Evolutionary conservation across 805 yeast species (phyloP).

Genomic region (Clavispora vitiphila): DNA sequence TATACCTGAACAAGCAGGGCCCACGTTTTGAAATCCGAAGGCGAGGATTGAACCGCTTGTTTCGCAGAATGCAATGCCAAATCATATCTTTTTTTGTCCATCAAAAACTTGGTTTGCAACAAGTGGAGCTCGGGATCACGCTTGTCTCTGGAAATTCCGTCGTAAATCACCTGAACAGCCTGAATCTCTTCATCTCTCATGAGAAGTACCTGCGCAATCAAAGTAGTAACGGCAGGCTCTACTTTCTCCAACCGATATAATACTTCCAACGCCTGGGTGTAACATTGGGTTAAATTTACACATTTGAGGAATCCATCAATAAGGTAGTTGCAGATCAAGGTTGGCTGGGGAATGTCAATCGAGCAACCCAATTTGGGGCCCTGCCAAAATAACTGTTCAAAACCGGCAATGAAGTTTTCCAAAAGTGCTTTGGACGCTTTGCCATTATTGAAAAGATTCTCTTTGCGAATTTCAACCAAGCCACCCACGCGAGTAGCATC

Average conservation of each 20-base stretch:
- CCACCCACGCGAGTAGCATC: slow-evolving; percentile 49
- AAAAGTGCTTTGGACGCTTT: slow-evolving; percentile 40
- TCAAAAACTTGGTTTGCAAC: slow-evolving; percentile 55
- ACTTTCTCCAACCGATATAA: slow-evolving; percentile 45
- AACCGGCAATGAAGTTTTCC: slow-evolving; percentile 52
- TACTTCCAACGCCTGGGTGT: slow-evolving; percentile 54
- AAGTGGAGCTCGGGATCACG: slow-evolving; percentile 52
- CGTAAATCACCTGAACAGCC: slow-evolving; percentile 49
- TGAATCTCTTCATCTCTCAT: slow-evolving; percentile 55
- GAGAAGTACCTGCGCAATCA: slow-evolving; percentile 50
- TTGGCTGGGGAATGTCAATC: slow-evolving; percentile 66
- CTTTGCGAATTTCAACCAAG: slow-evolving; percentile 77
- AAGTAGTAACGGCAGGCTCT: slow-evolving; percentile 55
- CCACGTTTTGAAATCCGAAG: slow-evolving; percentile 77
- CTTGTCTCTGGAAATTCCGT: slow-evolving; percentile 45
- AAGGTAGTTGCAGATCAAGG: slow-evolving; percentile 58
- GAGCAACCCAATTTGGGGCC: slow-evolving; percentile 65
- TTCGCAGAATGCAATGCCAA: slow-evolving; percentile 56
- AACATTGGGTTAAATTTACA: slow-evolving; percentile 61
- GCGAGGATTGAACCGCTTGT: slow-evolving; percentile 64
- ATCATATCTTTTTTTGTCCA: slow-evolving; percentile 47
- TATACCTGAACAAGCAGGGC: slow-evolving; percentile 59
- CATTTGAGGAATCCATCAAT: slow-evolving; percentile 69
- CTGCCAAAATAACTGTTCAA: slow-evolving; percentile 58
- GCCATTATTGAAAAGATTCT: slow-evolving; percentile 63